These are phyloP conservation scores for Astragalus glycyphyllos DNA, from an alignment of 306 rosid genomes.

Conservation along the genomic window DNA sequence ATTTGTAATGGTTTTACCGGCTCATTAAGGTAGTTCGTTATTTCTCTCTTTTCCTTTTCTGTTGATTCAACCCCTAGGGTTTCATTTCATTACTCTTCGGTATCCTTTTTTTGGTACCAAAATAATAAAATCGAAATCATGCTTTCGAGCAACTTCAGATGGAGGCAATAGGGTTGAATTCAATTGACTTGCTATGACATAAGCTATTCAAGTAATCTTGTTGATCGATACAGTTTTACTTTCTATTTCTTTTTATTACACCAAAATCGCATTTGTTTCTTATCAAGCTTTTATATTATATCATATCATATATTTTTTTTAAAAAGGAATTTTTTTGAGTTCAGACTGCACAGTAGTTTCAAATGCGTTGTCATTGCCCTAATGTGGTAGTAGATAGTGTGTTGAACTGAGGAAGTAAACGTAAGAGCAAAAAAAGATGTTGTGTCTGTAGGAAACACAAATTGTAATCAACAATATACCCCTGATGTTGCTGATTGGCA, in stretches of 20 bases:
- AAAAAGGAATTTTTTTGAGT: constrained; percentile 17
- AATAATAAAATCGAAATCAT: neutral
- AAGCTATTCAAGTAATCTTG: constrained; percentile 16
- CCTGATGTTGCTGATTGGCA: constrained; percentile 31
- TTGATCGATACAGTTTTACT: constrained; percentile 37
- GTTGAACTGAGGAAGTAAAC: constrained; percentile 45
- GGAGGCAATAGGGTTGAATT: constrained; percentile 32
- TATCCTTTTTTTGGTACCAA: neutral
- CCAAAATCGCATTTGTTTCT: constrained; percentile 4
- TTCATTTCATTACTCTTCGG: constrained; percentile 34
- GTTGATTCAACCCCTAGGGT: constrained; percentile 54
- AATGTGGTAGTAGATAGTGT: constrained; percentile 28
- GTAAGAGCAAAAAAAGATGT: constrained; percentile 35
- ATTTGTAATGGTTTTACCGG: constrained; percentile 40
- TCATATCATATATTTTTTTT: neutral
- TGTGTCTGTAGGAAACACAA: constrained; percentile 20
- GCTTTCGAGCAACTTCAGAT: constrained; percentile 30
- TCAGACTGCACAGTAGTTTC: constrained; percentile 26
- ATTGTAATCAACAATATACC: constrained; percentile 9
- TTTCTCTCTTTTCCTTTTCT: constrained; percentile 35
- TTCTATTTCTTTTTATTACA: constrained; percentile 30
- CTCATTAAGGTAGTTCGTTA: constrained; percentile 28
- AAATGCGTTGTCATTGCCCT: constrained; percentile 39
- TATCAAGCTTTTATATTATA: constrained; percentile 12
- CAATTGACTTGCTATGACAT: constrained; percentile 34